phyloP scores from a whole-genome alignment of 225 moss, liverwort and hornwort species.

The Lunularia cruciata region DNA sequence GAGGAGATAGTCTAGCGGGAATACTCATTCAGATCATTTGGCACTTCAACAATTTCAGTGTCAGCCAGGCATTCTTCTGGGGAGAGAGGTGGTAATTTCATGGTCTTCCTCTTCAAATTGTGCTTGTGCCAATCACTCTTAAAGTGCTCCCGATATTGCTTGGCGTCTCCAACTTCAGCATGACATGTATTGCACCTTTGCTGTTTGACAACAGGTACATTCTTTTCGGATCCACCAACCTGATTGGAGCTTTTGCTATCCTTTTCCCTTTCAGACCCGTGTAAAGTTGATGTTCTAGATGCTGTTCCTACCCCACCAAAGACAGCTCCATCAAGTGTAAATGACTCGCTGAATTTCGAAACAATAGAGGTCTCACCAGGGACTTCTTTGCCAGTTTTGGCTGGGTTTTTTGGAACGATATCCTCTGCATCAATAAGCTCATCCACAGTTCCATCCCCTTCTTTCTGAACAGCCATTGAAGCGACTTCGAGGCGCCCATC shows the following conservation, averaged over 20 bases:
- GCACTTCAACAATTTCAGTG: conserved; percentile 72
- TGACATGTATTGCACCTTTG: conserved; percentile 92
- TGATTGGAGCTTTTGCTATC: conserved; percentile 23
- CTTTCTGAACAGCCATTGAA: conserved; percentile 97
- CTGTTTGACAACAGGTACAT: conserved; percentile 51
- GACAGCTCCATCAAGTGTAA: conserved; percentile 50
- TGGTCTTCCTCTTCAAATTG: conserved; percentile 90
- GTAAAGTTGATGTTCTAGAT: conserved; percentile 14
- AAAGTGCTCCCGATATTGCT: conserved; percentile 96
- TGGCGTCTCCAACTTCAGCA: conserved; percentile 87
- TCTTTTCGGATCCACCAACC: conserved; percentile 35
- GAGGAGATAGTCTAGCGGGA: conserved; percentile 49
- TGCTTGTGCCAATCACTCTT: conserved; percentile 99
- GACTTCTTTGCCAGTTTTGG: conserved; percentile 22
- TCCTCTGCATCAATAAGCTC: conserved; percentile 78
- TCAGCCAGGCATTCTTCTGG: conserved; percentile 90
- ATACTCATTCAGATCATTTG: conserved; percentile 88
- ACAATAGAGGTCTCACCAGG: conserved; percentile 29
- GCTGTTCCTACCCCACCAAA: conserved; percentile 37
- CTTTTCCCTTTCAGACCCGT: conserved; percentile 18
- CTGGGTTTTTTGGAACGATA: conserved; percentile 40
- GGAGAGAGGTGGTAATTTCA: conserved; percentile 72
- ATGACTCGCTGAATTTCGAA: conserved; percentile 33
- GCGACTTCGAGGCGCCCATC: conserved; percentile 88
- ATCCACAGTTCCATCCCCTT: conserved; percentile 91